These are phyloP conservation scores for Melampsora americana DNA, from an alignment of 1,284 basidiomycete species.

Conservation along the genomic window DNA sequence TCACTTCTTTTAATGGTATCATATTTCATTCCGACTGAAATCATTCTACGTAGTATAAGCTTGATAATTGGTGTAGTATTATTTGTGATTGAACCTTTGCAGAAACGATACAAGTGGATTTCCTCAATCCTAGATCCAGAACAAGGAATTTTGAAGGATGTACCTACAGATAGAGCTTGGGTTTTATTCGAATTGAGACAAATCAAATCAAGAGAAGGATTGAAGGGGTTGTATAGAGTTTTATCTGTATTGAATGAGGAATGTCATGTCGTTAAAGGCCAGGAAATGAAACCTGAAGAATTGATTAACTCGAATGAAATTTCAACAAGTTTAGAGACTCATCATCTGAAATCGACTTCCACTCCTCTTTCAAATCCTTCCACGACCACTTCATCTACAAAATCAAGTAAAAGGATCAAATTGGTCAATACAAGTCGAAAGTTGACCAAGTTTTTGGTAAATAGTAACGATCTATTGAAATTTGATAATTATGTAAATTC, in stretches of 20 bases:
- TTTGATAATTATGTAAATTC: background rate
- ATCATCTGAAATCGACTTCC: background rate
- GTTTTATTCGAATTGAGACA: constrained; percentile 27
- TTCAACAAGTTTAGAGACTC: background rate
- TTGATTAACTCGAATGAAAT: background rate
- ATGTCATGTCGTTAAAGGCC: constrained; percentile 1
- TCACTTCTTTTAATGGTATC: constrained; percentile 18
- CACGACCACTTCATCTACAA: background rate
- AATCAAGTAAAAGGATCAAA: background rate
- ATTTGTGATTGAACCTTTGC: constrained; percentile 33
- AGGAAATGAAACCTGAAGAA: background rate
- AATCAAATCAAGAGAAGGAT: constrained; percentile 18
- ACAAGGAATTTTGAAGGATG: constrained; percentile 29
- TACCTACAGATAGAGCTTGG: constrained; percentile 35
- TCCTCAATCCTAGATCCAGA: constrained; percentile 27
- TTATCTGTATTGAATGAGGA: constrained; percentile 16
- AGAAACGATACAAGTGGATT: constrained; percentile 9
- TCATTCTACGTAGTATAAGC: constrained; percentile 7
- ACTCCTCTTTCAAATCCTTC: constrained; percentile 15
- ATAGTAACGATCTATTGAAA: background rate
- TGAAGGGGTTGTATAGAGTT: background rate
- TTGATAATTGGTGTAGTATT: constrained; percentile 20
- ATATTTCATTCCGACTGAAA: constrained; percentile 30
- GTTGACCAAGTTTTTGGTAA: background rate
- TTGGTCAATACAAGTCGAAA: background rate